These are phyloP conservation scores for Fraxinus xanthoxyloides DNA, from an alignment of 305 asterid species.

Conservation along the genomic window DNA sequence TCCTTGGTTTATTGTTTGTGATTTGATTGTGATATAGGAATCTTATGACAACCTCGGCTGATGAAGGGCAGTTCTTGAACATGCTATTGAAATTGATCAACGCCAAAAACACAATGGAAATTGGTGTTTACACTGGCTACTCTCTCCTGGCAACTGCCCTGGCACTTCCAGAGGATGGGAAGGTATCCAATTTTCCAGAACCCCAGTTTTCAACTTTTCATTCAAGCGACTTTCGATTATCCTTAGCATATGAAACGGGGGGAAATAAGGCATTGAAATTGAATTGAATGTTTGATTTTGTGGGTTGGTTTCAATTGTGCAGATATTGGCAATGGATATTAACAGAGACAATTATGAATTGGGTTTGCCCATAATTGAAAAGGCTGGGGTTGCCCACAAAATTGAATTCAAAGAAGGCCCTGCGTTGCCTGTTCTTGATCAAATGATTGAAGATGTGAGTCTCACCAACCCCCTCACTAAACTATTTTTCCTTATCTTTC, in stretches of 20 bases:
- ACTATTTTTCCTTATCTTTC: background rate
- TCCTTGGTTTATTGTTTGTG: background rate
- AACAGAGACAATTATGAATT: conserved; percentile 25
- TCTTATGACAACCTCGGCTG: conserved; percentile 82
- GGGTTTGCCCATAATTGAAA: conserved; percentile 27
- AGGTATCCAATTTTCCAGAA: conserved; percentile 42
- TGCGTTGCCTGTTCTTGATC: conserved; percentile 27
- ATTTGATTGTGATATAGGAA: conserved; percentile 47
- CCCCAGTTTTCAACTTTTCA: background rate
- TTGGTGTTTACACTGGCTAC: conserved; percentile 91
- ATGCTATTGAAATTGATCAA: conserved; percentile 84
- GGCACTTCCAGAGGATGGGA: conserved; percentile 81
- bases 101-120: conserved; percentile 90
- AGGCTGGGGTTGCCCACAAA: conserved; percentile 32
- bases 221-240: background rate
- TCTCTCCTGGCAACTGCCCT: conserved; percentile 89
- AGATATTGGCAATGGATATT: conserved; percentile 32
- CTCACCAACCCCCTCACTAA: background rate
- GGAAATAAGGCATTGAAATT: background rate
- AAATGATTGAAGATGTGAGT: conserved; percentile 25
- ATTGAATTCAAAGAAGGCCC: conserved; percentile 26
- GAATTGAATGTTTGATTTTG: background rate
- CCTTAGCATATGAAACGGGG: background rate
- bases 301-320: background rate
- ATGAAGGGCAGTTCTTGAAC: conserved; percentile 87